Evolutionary conservation across 257 asterid species (phyloP).

Genomic region (Gentiana macrophylla): DNA sequence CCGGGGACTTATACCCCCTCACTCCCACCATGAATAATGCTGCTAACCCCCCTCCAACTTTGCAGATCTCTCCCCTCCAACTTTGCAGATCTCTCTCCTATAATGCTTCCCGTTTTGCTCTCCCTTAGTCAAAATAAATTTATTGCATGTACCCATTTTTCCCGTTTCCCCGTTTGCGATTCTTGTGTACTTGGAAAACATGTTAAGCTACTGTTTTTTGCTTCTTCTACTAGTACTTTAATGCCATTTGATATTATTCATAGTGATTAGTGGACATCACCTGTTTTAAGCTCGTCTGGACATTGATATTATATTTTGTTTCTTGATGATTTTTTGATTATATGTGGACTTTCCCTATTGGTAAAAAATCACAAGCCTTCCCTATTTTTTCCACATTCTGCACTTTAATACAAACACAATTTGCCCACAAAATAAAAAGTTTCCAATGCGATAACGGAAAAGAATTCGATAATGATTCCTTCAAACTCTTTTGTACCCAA

Average conservation of each 20-base stretch:
- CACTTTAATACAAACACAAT: neutral
- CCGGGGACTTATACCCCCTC: constrained; percentile 4
- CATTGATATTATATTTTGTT: neutral
- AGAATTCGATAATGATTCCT: neutral
- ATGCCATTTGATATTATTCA: constrained; percentile 1
- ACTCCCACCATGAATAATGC: no score
- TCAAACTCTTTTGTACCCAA: neutral
- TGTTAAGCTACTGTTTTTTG: neutral
- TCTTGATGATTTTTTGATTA: neutral
- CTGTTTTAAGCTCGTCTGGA: neutral
- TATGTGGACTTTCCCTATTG: neutral
- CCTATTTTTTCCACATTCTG: neutral
- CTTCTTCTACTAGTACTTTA: neutral
- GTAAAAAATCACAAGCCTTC: neutral
- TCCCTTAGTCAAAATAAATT: neutral
- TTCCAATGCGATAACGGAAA: neutral
- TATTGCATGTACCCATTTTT: neutral
- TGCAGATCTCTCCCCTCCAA: neutral
- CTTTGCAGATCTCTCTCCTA: neutral
- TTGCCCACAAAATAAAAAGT: neutral
- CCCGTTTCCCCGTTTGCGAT: neutral
- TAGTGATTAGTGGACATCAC: neutral
- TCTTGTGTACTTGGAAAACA: neutral
- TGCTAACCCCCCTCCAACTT: neutral
- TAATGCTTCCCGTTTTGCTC: neutral